Percentiles rank a stretch among this genome's conserved stretches.
Evolutionary conservation across 2,329 filamentous ascomycete genomes (phyloP).

Genomic region (Phialophora expanda): DNA sequence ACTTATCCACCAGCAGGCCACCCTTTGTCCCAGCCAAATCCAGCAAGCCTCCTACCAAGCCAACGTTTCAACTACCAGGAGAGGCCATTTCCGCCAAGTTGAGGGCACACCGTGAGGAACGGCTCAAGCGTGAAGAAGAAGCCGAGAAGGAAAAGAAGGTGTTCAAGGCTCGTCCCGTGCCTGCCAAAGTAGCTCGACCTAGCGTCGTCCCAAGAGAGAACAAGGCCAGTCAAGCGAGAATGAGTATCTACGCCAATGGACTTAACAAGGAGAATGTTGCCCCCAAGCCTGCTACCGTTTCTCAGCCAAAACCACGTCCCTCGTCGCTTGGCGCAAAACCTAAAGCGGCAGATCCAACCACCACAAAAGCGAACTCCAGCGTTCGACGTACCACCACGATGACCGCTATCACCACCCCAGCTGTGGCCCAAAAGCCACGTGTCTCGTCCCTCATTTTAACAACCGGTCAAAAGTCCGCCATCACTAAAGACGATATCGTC

Average conservation of each 20-base stretch:
- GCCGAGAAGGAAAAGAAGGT: conserved; percentile 45
- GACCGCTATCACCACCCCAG: neutral
- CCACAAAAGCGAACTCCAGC: conserved; percentile 29
- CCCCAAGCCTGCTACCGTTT: conserved; percentile 17
- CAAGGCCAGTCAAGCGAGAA: conserved; percentile 52
- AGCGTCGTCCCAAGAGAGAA: conserved; percentile 50
- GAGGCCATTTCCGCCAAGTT: conserved; percentile 60
- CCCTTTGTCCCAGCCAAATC: conserved; percentile 59
- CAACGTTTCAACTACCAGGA: conserved; percentile 59
- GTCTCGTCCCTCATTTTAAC: conserved; percentile 32
- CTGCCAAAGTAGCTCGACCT: conserved; percentile 44
- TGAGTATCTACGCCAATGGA: conserved; percentile 42
- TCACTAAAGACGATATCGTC: conserved; percentile 35
- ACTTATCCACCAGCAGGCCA: conserved; percentile 52
- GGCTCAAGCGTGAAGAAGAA: conserved; percentile 52
- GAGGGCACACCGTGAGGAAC: conserved; percentile 58
- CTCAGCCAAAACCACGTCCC: conserved; percentile 23
- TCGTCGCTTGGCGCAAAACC: conserved; percentile 21
- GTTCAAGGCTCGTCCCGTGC: conserved; percentile 56
- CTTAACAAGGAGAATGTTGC: conserved; percentile 37
- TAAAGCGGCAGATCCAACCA: conserved; percentile 8
- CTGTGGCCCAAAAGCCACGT: conserved; percentile 20
- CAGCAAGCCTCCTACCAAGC: conserved; percentile 55
- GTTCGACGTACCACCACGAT: conserved; percentile 31
- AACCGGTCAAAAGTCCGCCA: conserved; percentile 31